Evolutionary conservation across 192 early-diverging fungal genomes (phyloP).

Genomic region (Coemansia sp.): DNA sequence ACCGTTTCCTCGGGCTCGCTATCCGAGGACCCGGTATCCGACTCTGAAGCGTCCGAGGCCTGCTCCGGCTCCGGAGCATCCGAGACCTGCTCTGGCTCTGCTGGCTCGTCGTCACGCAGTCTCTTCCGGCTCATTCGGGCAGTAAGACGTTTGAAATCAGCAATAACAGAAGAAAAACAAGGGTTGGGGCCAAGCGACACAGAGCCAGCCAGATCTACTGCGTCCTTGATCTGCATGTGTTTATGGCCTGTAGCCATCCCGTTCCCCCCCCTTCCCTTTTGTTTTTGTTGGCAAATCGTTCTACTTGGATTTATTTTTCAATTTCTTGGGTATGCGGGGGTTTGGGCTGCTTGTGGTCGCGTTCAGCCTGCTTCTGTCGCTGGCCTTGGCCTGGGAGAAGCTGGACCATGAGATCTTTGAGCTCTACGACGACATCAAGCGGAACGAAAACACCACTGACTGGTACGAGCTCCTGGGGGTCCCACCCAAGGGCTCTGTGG

Average conservation of each 20-base stretch:
- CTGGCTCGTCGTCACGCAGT: slow-evolving; percentile 5
- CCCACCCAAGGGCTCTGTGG: slow-evolving; percentile 44
- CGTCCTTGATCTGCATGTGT: too few species aligned
- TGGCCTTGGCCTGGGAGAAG: slow-evolving; percentile 43
- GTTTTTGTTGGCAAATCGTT: too few species aligned
- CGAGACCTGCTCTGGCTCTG: neutral
- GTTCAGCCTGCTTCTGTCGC: slow-evolving; percentile 1
- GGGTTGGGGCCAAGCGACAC: too few species aligned
- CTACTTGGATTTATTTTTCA: neutral
- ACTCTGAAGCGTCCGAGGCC: too few species aligned
- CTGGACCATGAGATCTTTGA: slow-evolving; percentile 80
- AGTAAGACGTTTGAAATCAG: neutral
- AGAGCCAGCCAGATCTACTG: too few species aligned
- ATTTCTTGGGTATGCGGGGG: neutral
- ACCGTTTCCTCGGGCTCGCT: slow-evolving; percentile 45
- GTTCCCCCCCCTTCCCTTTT: too few species aligned
- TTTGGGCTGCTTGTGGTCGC: neutral
- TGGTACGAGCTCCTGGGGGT: slow-evolving; percentile 66
- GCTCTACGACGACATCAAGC: slow-evolving; percentile 68
- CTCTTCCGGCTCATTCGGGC: slow-evolving; percentile 25
- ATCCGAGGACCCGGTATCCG: neutral
- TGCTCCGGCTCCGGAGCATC: too few species aligned
- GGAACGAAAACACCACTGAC: slow-evolving; percentile 48
- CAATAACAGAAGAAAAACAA: slow-evolving; percentile 3
- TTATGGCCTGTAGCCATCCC: too few species aligned